Evolutionary conservation across 1,139 yeast species (phyloP).

Genomic region (Pichia sp.): DNA sequence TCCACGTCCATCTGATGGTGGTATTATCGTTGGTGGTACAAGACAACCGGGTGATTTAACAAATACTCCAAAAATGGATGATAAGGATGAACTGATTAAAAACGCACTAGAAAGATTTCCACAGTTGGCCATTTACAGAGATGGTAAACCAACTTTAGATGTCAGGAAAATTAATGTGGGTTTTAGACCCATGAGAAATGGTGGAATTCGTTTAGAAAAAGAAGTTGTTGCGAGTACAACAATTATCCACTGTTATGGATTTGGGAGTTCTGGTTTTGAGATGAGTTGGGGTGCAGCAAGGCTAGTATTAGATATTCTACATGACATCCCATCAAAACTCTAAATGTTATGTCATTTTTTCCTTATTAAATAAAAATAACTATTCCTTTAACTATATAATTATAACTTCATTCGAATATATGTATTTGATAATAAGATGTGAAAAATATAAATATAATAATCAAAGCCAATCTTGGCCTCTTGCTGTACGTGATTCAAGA

Average conservation of each 20-base stretch:
- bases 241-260: conserved; percentile 69
- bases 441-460: background rate
- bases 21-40: conserved; percentile 71
- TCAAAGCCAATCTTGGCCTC: conserved; percentile 15
- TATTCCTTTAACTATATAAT: too few relatives aligned
- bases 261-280: conserved; percentile 75
- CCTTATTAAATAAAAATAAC: too few relatives aligned
- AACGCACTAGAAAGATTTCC: conserved; percentile 54
- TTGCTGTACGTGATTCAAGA: conserved; percentile 11
- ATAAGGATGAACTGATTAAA: conserved; percentile 43
- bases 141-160: conserved; percentile 33
- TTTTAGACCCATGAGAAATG: conserved; percentile 65
- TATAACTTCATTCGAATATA: too few relatives aligned
- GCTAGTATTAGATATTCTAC: conserved; percentile 33
- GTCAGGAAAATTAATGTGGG: conserved; percentile 64
- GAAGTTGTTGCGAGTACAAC: conserved; percentile 34
- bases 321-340: conserved; percentile 3
- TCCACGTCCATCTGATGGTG: conserved; percentile 60
- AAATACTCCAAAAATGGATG: conserved; percentile 39
- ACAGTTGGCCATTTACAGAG: conserved; percentile 42
- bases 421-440: too few relatives aligned
- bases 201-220: conserved; percentile 53
- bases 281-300: conserved; percentile 63
- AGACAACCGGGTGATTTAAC: conserved; percentile 47
- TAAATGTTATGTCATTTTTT: too few relatives aligned